A percentile compares a stretch with the other conserved stretches of the same genome.
phyloP scores from a whole-genome alignment of 495 filamentous ascomycete genomes.

The Penicillium coffeae region DNA sequence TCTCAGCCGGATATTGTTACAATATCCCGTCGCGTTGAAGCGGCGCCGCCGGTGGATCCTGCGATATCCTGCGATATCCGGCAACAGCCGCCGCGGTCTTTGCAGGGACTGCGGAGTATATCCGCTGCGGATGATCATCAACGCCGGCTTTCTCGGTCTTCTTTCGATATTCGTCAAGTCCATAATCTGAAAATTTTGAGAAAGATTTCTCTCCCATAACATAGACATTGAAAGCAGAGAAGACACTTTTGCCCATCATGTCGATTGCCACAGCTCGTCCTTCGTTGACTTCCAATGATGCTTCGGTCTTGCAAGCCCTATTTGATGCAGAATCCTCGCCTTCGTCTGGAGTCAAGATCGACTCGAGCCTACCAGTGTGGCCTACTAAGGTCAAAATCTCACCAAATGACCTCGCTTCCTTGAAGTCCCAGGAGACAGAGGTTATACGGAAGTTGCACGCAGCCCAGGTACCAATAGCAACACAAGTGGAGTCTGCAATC shows the following conservation, averaged over 20 bases:
- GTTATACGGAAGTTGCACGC: constrained; percentile 29
- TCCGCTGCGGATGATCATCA: too few relatives aligned
- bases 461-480: constrained; percentile 7
- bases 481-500: constrained; percentile 29
- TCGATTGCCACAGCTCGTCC: constrained; percentile 42
- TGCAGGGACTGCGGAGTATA: neutral
- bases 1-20: neutral
- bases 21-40: neutral
- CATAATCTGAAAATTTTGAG: too few relatives aligned
- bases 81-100: constrained; percentile 10
- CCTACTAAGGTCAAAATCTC: constrained; percentile 38
- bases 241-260: constrained; percentile 16
- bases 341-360: constrained; percentile 48
- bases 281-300: constrained; percentile 64
- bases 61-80: constrained; percentile 22
- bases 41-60: constrained; percentile 13
- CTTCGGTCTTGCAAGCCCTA: constrained; percentile 69
- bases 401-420: constrained; percentile 13
- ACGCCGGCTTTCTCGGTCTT: too few relatives aligned
- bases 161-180: too few relatives aligned
- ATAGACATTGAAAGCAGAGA: neutral
- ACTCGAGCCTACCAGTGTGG: constrained; percentile 56
- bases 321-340: constrained; percentile 75
- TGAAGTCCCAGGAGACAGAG: constrained; percentile 27
- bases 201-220: too few relatives aligned